Percentiles rank a stretch among this genome's conserved stretches.
phyloP scores from a whole-genome alignment of 148 eudicot genomes.

The Suaeda aralocaspica region DNA sequence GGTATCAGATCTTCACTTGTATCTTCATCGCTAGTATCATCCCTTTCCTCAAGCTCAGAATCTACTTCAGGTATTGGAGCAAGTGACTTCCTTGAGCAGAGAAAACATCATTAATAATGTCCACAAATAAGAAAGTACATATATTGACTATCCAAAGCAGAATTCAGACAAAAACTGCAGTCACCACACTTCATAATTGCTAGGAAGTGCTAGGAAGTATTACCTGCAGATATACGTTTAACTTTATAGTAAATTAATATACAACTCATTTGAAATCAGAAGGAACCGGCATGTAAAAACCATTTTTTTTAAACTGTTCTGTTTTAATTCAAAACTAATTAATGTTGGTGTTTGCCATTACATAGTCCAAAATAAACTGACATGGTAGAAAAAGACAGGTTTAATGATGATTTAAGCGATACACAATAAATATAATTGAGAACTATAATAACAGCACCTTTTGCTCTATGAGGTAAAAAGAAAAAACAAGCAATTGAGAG shows the following conservation, averaged over 20 bases:
- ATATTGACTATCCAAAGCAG: not conserved
- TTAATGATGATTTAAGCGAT: no score
- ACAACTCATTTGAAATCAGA: not conserved
- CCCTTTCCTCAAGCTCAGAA: slow-evolving; percentile 31
- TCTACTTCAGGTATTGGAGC: slow-evolving; percentile 75
- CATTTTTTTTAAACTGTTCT: not conserved
- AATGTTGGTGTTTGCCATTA: not conserved
- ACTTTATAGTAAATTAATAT: not conserved
- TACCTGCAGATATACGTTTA: not conserved
- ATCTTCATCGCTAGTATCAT: slow-evolving; percentile 32
- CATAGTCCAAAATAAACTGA: no score
- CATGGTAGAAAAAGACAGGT: no score
- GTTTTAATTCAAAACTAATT: no score
- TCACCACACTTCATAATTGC: not conserved
- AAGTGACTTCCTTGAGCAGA: slow-evolving; percentile 77
- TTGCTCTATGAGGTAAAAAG: no score
- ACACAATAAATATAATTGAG: no score
- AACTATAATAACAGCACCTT: no score
- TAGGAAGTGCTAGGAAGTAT: not conserved
- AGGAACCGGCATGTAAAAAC: not conserved
- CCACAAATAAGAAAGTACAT: slow-evolving; percentile 12
- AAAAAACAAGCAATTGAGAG: no score
- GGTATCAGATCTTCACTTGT: slow-evolving; percentile 12
- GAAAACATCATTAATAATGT: slow-evolving; percentile 23
- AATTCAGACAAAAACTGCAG: not conserved